phyloP scores from a whole-genome alignment of 768 basidiomycete species.

The Podaxis sp. region DNA sequence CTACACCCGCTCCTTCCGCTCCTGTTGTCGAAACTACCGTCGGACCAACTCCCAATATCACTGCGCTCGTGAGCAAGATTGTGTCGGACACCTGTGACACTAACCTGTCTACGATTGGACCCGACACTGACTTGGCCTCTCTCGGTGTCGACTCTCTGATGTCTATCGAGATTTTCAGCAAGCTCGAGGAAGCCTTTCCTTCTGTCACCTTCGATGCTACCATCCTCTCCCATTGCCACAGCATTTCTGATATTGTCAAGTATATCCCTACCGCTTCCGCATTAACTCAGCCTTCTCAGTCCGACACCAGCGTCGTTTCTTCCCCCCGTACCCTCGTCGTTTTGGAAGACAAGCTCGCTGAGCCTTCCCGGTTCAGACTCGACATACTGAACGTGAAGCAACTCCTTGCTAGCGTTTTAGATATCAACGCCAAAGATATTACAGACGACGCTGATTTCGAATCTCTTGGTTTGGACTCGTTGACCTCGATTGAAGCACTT shows the following conservation, averaged over 20 bases:
- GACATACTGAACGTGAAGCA: conserved; percentile 27
- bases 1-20: neutral
- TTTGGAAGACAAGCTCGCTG: conserved; percentile 26
- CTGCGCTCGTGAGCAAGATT: conserved; percentile 1
- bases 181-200: conserved; percentile 11
- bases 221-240: conserved; percentile 5
- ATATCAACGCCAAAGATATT: conserved; percentile 33
- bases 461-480: conserved; percentile 56
- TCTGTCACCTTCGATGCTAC: neutral
- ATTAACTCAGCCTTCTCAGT: neutral
- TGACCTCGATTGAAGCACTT: conserved; percentile 59
- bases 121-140: conserved; percentile 2
- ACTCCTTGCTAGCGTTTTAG: conserved; percentile 45
- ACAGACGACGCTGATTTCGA: conserved; percentile 42
- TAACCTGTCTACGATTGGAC: neutral
- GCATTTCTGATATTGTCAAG: conserved; percentile 9
- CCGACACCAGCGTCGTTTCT: conserved; percentile 17
- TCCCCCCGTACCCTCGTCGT: conserved; percentile 37
- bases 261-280: neutral
- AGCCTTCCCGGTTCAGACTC: conserved; percentile 16
- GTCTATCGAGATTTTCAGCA: conserved; percentile 12
- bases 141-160: conserved; percentile 13
- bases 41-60: neutral
- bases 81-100: conserved; percentile 3
- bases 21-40: neutral